Percentiles rank a stretch among this genome's conserved stretches.
Conservation (phyloP, 495 filamentous ascomycete species). For the Podospora australis region DNA sequence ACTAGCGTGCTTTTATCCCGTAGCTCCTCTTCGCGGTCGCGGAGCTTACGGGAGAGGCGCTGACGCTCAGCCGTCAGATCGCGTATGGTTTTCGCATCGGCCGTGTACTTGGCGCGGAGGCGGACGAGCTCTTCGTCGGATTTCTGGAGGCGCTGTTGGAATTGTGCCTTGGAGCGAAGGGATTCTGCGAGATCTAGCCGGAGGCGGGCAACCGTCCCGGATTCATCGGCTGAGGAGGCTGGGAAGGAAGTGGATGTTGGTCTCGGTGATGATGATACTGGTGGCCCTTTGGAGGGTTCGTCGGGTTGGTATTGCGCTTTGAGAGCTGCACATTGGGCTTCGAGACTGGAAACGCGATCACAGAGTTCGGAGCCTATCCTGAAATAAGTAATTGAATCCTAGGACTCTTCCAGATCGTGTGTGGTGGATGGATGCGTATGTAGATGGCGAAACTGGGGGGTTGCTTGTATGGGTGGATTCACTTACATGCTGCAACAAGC, state of each 20-base stretch:
- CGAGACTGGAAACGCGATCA: slow-evolving; percentile 55
- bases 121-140: slow-evolving; percentile 56
- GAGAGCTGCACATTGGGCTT: slow-evolving; percentile 43
- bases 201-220: slow-evolving; percentile 38
- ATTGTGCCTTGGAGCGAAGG: slow-evolving; percentile 60
- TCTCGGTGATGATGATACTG: slow-evolving; percentile 11
- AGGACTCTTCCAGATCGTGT: too few species aligned
- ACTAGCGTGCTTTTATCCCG: slow-evolving; percentile 73
- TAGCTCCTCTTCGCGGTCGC: slow-evolving; percentile 80
- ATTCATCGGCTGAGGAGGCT: slow-evolving; percentile 23
- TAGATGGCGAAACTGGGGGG: neutral
- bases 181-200: slow-evolving; percentile 64
- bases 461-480: neutral
- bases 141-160: slow-evolving; percentile 54
- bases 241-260: slow-evolving; percentile 14
- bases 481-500: slow-evolving; percentile 41
- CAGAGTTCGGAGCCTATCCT: slow-evolving; percentile 59
- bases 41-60: slow-evolving; percentile 54
- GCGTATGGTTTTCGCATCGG: slow-evolving; percentile 52
- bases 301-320: slow-evolving; percentile 18
- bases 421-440: neutral
- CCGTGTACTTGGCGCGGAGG: slow-evolving; percentile 48
- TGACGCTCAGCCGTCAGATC: slow-evolving; percentile 58
- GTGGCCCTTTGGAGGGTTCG: neutral
- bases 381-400: neutral